Evolutionary conservation across 2,329 filamentous ascomycete species (phyloP), one percentile per base, ranked within the genome.

Genomic region (Ophidiomyces ophidiicola): DNA sequence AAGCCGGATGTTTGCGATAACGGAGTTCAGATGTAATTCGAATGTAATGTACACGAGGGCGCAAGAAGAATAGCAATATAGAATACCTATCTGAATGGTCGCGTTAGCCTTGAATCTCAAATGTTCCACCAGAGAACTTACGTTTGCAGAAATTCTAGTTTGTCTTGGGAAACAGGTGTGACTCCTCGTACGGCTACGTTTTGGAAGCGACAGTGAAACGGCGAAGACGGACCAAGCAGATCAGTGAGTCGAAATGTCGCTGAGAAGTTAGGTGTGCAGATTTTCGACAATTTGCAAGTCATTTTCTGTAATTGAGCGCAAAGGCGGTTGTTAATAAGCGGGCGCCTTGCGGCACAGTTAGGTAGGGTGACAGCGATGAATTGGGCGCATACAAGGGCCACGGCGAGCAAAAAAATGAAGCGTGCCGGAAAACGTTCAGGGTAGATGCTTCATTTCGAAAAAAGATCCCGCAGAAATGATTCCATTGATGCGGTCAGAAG

Each of bases 231-330:
- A 46, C 46, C 24, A 43, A 41, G 39, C 32, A 15, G 34, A 32
- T 5, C n/a, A 46, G 41, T 38, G 39, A 36, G 39, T 39, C 33
- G 42, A 23, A 44, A 46, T 36, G 32, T 23, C 46, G 44, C 35
- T 42, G 48, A 41, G 47, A 51, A 45, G 41, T 52, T 43, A 50
- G 46, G 44, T 41, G 42, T 53, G 45, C 50, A 47, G 11, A 44
- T 46, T 30, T 41, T 42, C 41, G 47, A 43, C 39, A 21, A 48
- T 33, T 47, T 42, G 48, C 24, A 49, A 53, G 53, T 54, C 58
- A 62, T 61, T 33, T 53, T 60, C 57, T 50, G 55, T 48, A 48
- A 50, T 44, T 49, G 30, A 43, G 44, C 39, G 48, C 41, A 24
- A 18, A 35, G 23, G 12, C 12, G 31, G 24, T 19, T 36, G 32